phyloP scores from a whole-genome alignment of 2,329 filamentous ascomycete species.

The Fusarium sp. region DNA sequence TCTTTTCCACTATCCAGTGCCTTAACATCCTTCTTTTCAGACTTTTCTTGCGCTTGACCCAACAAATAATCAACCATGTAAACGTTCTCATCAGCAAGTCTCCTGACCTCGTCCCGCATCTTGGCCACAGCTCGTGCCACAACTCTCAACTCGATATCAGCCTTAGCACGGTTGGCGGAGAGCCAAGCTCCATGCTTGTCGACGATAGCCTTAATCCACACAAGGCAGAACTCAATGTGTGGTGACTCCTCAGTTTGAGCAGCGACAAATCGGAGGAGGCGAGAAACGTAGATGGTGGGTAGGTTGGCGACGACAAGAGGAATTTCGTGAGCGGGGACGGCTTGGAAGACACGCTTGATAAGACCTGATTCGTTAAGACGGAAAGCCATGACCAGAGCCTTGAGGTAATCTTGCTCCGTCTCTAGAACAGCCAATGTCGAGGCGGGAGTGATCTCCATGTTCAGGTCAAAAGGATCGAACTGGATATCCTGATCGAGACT shows the following conservation, averaged over 20 bases:
- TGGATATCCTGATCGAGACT: conserved; percentile 84
- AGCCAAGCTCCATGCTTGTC: conserved; percentile 87
- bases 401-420: conserved; percentile 81
- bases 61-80: conserved; percentile 89
- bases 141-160: conserved; percentile 85
- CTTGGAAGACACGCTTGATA: conserved; percentile 86
- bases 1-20: conserved; percentile 35
- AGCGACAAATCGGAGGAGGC: conserved; percentile 87
- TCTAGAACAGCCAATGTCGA: conserved; percentile 78
- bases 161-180: conserved; percentile 80
- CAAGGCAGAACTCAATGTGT: conserved; percentile 92
- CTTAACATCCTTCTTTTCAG: conserved; percentile 42
- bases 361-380: conserved; percentile 88
- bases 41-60: conserved; percentile 57
- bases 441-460: conserved; percentile 91
- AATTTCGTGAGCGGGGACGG: conserved; percentile 80
- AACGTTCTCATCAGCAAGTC: conserved; percentile 86
- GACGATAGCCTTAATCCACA: conserved; percentile 89
- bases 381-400: conserved; percentile 96
- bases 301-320: conserved; percentile 80
- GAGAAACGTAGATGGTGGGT: conserved; percentile 86
- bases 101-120: conserved; percentile 84
- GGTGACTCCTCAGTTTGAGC: conserved; percentile 89
- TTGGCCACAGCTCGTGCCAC: conserved; percentile 83
- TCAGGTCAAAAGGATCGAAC: conserved; percentile 96